Conservation (phyloP, 2,329 filamentous ascomycete genomes). For the Periconia macrospinosa region DNA sequence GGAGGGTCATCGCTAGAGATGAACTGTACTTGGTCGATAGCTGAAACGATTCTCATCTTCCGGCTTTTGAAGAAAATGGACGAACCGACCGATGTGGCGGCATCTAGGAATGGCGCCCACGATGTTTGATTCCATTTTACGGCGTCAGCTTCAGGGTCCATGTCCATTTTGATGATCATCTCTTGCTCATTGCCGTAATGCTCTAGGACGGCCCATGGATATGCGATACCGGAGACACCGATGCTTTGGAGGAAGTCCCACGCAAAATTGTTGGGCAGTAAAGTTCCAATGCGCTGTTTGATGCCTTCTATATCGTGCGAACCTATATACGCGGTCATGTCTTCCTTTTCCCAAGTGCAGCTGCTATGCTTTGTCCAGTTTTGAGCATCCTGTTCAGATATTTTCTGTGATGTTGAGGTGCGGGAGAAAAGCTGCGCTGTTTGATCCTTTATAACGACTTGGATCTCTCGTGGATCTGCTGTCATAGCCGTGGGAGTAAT, state of each 20-base stretch:
- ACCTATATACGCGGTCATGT: conserved; percentile 10
- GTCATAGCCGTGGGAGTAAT: conserved; percentile 42
- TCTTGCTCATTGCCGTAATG: conserved; percentile 44
- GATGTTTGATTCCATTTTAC: conserved; percentile 33
- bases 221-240: conserved; percentile 46
- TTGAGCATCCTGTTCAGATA: too few species aligned
- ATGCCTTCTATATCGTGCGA: conserved; percentile 25
- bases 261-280: conserved; percentile 37
- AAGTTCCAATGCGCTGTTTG: conserved; percentile 28
- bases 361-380: conserved; percentile 42
- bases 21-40: conserved; percentile 34
- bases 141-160: conserved; percentile 21
- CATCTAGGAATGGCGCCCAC: conserved; percentile 47
- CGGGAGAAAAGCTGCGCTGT: conserved; percentile 40
- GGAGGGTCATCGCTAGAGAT: conserved; percentile 21
- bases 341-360: conserved; percentile 11
- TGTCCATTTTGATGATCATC: conserved; percentile 47
- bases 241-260: conserved; percentile 45
- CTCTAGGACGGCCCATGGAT: conserved; percentile 47
- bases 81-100: conserved; percentile 48
- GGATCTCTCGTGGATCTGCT: conserved; percentile 37
- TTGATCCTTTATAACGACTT: conserved; percentile 38
- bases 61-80: conserved; percentile 44
- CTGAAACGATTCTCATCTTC: conserved; percentile 42
- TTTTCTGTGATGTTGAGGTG: conserved; percentile 15